Conservation (phyloP, 2,329 filamentous ascomycete genomes). For the Colletotrichum graminicola region DNA sequence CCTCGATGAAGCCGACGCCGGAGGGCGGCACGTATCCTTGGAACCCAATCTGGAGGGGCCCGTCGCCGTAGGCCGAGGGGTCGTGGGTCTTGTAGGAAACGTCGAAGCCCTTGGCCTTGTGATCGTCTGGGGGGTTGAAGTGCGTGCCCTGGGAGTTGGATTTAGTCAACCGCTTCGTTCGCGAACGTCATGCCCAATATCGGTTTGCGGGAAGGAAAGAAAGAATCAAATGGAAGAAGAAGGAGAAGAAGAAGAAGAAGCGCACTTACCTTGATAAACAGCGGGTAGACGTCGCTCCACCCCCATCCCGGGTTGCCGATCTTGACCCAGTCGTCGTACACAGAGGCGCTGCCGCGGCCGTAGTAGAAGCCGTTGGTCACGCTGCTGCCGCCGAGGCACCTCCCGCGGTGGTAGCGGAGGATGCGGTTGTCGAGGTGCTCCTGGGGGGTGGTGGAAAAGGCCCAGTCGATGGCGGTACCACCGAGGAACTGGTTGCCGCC, state of each 20-base stretch:
- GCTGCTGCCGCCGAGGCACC: constrained; percentile 50
- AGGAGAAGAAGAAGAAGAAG: too few species aligned
- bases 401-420: constrained; percentile 48
- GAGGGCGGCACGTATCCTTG: constrained; percentile 49
- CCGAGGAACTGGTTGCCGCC: constrained; percentile 46
- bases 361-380: constrained; percentile 51
- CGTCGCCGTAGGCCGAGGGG: constrained; percentile 45
- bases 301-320: constrained; percentile 51
- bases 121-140: constrained; percentile 45
- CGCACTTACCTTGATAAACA: constrained; percentile 43
- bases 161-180: background rate
- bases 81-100: constrained; percentile 47
- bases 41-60: constrained; percentile 45
- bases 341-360: constrained; percentile 47
- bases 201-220: background rate
- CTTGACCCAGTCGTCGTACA: constrained; percentile 50
- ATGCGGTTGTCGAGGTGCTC: constrained; percentile 47
- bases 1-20: constrained; percentile 46
- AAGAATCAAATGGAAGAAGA: background rate
- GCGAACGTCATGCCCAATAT: background rate
- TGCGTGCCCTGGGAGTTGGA: constrained; percentile 39
- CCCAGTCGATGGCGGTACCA: constrained; percentile 46
- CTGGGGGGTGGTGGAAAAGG: constrained; percentile 45
- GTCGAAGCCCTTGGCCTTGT: constrained; percentile 45
- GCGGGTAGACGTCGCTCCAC: constrained; percentile 47